Evolutionary conservation across 768 basidiomycete genomes (phyloP).

Genomic region (Hygrophoropsis aurantiaca): DNA sequence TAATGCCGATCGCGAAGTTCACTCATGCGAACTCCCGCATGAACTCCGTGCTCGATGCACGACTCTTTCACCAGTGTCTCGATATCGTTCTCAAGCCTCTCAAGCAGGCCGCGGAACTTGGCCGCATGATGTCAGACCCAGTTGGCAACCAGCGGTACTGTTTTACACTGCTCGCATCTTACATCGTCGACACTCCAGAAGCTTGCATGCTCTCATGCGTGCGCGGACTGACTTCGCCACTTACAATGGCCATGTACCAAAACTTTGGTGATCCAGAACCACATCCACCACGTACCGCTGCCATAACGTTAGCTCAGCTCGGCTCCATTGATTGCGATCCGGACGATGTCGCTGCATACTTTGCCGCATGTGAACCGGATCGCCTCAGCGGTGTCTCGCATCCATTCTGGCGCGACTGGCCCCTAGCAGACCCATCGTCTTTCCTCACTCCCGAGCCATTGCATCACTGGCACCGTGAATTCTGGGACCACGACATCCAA

Average conservation of each 20-base stretch:
- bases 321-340: slow-evolving; percentile 16
- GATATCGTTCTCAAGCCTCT: slow-evolving; percentile 29
- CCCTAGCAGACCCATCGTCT: slow-evolving; percentile 27
- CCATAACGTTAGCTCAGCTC: slow-evolving; percentile 16
- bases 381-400: slow-evolving; percentile 6
- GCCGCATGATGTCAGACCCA: slow-evolving; percentile 28
- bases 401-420: slow-evolving; percentile 39
- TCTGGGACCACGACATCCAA: slow-evolving; percentile 38
- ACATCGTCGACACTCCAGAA: slow-evolving; percentile 14
- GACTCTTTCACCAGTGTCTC: slow-evolving; percentile 29
- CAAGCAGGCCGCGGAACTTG: slow-evolving; percentile 29
- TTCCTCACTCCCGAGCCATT: slow-evolving; percentile 39
- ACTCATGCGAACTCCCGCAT: slow-evolving; percentile 13
- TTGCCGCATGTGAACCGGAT: slow-evolving; percentile 10
- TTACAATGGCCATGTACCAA: slow-evolving; percentile 7
- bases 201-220: slow-evolving; percentile 8
- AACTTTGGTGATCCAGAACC: slow-evolving; percentile 22
- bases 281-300: slow-evolving; percentile 23
- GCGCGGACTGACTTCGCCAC: slow-evolving; percentile 4
- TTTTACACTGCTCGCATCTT: slow-evolving; percentile 16
- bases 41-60: slow-evolving; percentile 20
- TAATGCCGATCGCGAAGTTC: slow-evolving; percentile 29
- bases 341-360: slow-evolving; percentile 17
- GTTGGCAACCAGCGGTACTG: slow-evolving; percentile 5
- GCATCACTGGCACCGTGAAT: slow-evolving; percentile 39